Evolutionary conservation across 1,139 yeast species (phyloP).

Genomic region (Dujonia santamariae): DNA sequence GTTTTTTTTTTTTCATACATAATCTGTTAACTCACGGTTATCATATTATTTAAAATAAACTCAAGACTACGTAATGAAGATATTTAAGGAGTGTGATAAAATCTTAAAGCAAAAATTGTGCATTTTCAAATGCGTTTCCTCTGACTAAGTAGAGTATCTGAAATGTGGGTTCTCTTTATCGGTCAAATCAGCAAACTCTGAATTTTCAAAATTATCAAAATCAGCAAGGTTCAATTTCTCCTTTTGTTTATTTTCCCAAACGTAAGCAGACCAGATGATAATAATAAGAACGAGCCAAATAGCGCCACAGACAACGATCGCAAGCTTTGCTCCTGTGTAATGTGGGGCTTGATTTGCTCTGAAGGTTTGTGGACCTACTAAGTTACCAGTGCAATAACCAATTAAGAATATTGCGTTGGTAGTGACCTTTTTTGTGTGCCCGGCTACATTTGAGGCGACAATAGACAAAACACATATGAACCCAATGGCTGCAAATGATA

Average conservation of each 20-base stretch:
- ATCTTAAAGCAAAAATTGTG: no score
- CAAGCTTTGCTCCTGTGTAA: conserved; percentile 46
- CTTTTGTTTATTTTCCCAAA: conserved; percentile 23
- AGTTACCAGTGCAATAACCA: conserved; percentile 66
- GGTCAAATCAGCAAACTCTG: conserved; percentile 60
- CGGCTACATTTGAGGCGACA: conserved; percentile 24
- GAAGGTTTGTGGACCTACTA: conserved; percentile 72
- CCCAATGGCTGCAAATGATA: conserved; percentile 31
- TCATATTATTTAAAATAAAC: no score
- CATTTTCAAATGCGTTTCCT: no score
- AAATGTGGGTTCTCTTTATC: conserved; percentile 65
- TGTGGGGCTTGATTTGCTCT: conserved; percentile 49
- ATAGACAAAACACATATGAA: conserved; percentile 17
- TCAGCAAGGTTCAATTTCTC: conserved; percentile 14
- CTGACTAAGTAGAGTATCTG: conserved; percentile 38
- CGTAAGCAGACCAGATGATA: conserved; percentile 27
- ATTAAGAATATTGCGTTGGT: conserved; percentile 19
- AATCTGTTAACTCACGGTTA: no score
- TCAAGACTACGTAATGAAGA: no score
- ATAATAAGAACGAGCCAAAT: conserved; percentile 20
- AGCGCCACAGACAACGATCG: conserved; percentile 31
- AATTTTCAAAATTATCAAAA: conserved; percentile 35
- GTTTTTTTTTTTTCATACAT: no score
- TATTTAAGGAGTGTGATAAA: no score
- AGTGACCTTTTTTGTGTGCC: conserved; percentile 23